phyloP scores from a whole-genome alignment of 176 grass and related monocot species.

The Tillandsia leiboldiana region DNA sequence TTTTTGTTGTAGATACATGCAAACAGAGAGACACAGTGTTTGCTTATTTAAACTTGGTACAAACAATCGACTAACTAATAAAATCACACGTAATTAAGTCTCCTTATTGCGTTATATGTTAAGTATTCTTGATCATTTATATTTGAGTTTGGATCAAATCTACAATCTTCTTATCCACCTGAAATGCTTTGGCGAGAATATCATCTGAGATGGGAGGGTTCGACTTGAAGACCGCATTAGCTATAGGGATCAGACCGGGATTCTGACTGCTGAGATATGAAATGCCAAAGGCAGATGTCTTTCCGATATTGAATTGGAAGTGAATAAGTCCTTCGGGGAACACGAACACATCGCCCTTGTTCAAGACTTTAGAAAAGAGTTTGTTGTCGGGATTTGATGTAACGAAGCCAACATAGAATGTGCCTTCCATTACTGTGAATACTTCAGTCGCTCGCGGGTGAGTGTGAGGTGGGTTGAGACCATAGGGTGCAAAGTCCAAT shows the following conservation, averaged over 20 bases:
- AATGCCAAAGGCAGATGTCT: constrained; percentile 1
- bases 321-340: constrained; percentile 34
- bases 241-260: constrained; percentile 8
- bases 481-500: constrained; percentile 26
- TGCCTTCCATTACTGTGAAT: constrained; percentile 18
- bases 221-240: constrained; percentile 18
- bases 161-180: constrained; percentile 16
- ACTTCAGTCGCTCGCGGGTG: constrained; percentile 32
- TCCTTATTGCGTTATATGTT: too few species aligned
- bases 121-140: background rate
- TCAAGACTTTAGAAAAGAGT: constrained; percentile 30
- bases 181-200: constrained; percentile 17
- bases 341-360: constrained; percentile 31
- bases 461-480: constrained; percentile 26
- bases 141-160: constrained; percentile 23
- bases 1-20: too few species aligned
- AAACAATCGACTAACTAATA: too few species aligned
- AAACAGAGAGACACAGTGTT: too few species aligned
- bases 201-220: constrained; percentile 1
- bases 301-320: constrained; percentile 22
- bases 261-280: constrained; percentile 29
- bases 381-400: constrained; percentile 14
- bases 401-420: constrained; percentile 30
- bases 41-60: too few species aligned
- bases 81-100: too few species aligned